Conservation (phyloP, 495 filamentous ascomycete genomes). For the Emericellopsis terricola region DNA sequence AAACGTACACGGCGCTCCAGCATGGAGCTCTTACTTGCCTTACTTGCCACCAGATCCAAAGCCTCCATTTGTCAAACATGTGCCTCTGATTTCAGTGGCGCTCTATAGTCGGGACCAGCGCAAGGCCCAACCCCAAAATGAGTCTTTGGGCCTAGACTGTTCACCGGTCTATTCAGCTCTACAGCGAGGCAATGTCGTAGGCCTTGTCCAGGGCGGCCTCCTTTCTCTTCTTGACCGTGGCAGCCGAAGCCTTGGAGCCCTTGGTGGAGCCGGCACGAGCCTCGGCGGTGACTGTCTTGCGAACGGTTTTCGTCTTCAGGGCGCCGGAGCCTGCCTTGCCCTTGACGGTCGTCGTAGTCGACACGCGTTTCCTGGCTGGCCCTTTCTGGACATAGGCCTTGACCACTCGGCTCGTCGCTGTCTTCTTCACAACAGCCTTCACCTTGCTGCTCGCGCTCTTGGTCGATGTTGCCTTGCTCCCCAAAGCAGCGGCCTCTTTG, state of each 20-base stretch:
- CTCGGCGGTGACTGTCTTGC: not conserved
- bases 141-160: too few relatives aligned
- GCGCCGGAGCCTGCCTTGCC: slow-evolving; percentile 5
- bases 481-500: too few relatives aligned
- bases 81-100: too few relatives aligned
- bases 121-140: too few relatives aligned
- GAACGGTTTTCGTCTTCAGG: not conserved
- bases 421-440: not conserved
- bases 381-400: not conserved
- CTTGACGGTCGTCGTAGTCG: not conserved
- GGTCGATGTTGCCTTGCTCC: not conserved
- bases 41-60: too few relatives aligned
- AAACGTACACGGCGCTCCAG: too few relatives aligned
- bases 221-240: slow-evolving; percentile 5
- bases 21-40: too few relatives aligned
- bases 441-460: not conserved
- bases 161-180: too few relatives aligned
- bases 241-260: not conserved
- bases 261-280: not conserved
- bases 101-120: too few relatives aligned
- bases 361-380: not conserved
- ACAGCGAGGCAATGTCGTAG: too few relatives aligned
- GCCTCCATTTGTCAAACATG: too few relatives aligned
- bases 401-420: not conserved
- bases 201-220: too few relatives aligned